These are phyloP conservation scores for Lasiosphaeria miniovina DNA, from an alignment of 495 filamentous ascomycete genomes.

Conservation along the genomic window DNA sequence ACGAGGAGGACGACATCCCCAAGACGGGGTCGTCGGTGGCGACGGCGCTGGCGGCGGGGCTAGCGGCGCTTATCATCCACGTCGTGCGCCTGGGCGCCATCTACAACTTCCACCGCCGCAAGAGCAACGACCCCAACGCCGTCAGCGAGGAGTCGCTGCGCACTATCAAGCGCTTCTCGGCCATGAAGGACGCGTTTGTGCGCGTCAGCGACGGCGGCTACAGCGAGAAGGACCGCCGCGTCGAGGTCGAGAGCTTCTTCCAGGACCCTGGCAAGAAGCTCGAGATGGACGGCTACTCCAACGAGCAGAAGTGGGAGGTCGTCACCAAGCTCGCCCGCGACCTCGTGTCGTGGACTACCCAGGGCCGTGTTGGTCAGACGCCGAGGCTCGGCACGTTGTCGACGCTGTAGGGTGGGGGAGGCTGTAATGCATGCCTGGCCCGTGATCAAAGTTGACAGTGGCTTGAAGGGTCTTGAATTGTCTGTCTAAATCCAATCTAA, in stretches of 20 bases:
- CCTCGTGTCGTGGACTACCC: not conserved
- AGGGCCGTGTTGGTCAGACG: not conserved
- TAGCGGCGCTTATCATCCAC: conserved; percentile 13
- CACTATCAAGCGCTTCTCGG: not conserved
- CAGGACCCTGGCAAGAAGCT: not conserved
- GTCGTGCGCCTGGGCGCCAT: conserved; percentile 11
- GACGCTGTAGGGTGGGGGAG: no score
- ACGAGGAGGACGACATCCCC: not conserved
- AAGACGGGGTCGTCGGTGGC: conserved; percentile 18
- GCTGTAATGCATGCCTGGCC: no score
- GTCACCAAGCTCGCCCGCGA: not conserved
- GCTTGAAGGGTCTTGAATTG: no score
- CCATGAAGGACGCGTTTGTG: not conserved
- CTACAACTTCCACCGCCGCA: not conserved
- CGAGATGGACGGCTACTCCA: not conserved
- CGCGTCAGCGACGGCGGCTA: not conserved
- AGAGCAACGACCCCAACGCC: not conserved
- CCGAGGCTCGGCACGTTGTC: no score
- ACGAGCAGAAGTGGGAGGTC: conserved; percentile 2
- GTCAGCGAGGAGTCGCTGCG: not conserved
- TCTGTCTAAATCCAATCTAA: no score
- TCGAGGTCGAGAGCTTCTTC: conserved; percentile 1
- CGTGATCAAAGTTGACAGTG: no score
- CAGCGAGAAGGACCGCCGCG: not conserved
- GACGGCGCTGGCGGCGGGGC: conserved; percentile 15